Base-by-base conservation (phyloP, 202 grass and related monocot species). In the Digitaria exilis region DNA sequence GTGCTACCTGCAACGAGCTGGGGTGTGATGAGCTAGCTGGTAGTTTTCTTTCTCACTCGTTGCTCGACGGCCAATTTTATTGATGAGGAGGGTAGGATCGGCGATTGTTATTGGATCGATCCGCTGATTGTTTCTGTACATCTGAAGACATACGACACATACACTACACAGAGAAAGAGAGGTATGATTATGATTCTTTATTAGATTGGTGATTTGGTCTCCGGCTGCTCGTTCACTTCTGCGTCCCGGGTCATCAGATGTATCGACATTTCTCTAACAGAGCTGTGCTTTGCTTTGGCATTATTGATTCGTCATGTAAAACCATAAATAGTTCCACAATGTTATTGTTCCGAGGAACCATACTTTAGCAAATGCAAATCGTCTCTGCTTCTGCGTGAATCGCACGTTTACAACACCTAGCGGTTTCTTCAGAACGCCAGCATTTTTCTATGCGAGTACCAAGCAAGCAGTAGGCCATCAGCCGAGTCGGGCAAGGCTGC, bases 101-200 rank as follows among this genome's bases (percentile, higher is more conserved):
- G 48, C 19, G n/a, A 5, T 48, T 48, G 42, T 22, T 82, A 17
- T 26, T 34, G 39, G 43, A 52, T n/a, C n/a, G n/a, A n/a, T 86
- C 67, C 62, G 37, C 24, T 24, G 37, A 41, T 80, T 75, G 10
- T 28, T 84, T 60, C 55, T 89, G 82, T 78, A 82, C 65, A 89
- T 89, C 83, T 77, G 46, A 75, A 71, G 71, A 66, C 50, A 19
- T 39, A 52, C 48, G n/a, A n/a, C n/a, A n/a, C n/a, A n/a, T n/a
- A 49, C 57, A 60, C n/a, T 13, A 82, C 22, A 77, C 72, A 82
- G 7, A 39, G 7, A 39, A 0, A 71, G 77, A 77, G 57, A 82
- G 71, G 82, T 71, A 58, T 37, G 55, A 76, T 55, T 76, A 65
- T 78, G 77, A 89, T 89, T 89, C 77, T 85, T 89, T 89, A 70